A percentile compares a stretch with the other conserved stretches of the same genome.
phyloP scores from a whole-genome alignment of 2,329 filamentous ascomycete species.

The Fusarium torulosum region DNA sequence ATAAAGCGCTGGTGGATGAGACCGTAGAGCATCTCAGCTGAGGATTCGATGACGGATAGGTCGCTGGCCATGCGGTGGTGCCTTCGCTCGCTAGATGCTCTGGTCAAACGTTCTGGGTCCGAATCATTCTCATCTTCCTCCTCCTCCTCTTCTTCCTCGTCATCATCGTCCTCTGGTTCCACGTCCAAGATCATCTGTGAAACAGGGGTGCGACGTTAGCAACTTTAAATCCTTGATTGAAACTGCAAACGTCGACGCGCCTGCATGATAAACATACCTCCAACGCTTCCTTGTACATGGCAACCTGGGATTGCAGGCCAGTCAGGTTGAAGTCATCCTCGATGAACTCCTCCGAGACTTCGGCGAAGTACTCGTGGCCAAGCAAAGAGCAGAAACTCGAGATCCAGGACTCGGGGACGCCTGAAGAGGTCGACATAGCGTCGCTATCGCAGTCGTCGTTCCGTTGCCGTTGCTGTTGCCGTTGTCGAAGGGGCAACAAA shows the following conservation, averaged over 20 bases:
- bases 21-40: constrained; percentile 97
- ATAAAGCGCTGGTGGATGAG: constrained; percentile 99
- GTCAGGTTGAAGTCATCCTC: constrained; percentile 99
- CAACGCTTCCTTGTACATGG: constrained; percentile 98
- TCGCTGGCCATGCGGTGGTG: constrained; percentile 91
- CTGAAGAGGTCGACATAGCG: constrained; percentile 71
- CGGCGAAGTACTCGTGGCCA: constrained; percentile 98
- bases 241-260: constrained; percentile 4
- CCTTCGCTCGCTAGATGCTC: constrained; percentile 73
- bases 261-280: constrained; percentile 67
- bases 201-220: constrained; percentile 20
- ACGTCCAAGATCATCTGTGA: constrained; percentile 96
- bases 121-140: constrained; percentile 77
- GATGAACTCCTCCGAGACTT: constrained; percentile 98
- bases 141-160: constrained; percentile 85
- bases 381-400: constrained; percentile 95
- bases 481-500: constrained; percentile 23
- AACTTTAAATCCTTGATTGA: not conserved
- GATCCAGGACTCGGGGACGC: constrained; percentile 91
- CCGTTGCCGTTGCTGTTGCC: constrained; percentile 3
- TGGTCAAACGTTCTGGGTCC: constrained; percentile 66
- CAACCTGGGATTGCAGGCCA: constrained; percentile 92
- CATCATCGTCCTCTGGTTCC: constrained; percentile 94
- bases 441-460: constrained; percentile 21
- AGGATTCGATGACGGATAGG: constrained; percentile 94